Percentiles rank a stretch among this genome's conserved stretches.
Conservation (phyloP, 306 rosid genomes). For the Vicia sativa region DNA sequence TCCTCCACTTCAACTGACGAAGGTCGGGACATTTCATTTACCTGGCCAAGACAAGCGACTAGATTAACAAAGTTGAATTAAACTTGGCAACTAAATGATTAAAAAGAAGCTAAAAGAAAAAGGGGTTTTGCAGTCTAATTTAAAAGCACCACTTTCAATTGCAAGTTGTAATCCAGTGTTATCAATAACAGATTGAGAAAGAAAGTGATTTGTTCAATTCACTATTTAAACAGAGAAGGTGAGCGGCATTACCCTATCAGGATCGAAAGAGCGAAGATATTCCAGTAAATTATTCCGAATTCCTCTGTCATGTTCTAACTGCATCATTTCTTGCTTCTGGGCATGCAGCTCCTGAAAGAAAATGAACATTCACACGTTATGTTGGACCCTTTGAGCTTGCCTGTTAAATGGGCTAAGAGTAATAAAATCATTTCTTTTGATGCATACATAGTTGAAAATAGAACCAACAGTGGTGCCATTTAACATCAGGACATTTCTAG, state of each 20-base stretch:
- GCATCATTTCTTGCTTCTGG: constrained; percentile 63
- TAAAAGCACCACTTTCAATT: constrained; percentile 24
- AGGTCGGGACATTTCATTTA: constrained; percentile 77
- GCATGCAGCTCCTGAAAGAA: constrained; percentile 77
- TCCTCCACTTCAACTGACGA: constrained; percentile 87
- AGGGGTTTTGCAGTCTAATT: neutral
- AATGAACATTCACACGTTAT: constrained; percentile 30
- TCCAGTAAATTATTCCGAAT: constrained; percentile 76
- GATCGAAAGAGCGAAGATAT: constrained; percentile 84
- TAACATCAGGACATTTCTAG: neutral
- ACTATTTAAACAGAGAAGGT: neutral
- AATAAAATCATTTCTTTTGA: constrained; percentile 22
- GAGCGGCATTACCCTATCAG: constrained; percentile 69
- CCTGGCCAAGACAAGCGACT: constrained; percentile 53
- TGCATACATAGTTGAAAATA: constrained; percentile 24
- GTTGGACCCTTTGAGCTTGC: constrained; percentile 25
- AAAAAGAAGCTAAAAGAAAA: constrained; percentile 3
- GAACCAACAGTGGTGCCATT: neutral
- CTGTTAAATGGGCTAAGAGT: constrained; percentile 30
- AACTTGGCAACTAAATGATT: neutral
- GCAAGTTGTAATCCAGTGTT: neutral
- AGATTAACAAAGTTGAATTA: constrained; percentile 19
- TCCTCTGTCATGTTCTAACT: constrained; percentile 63
- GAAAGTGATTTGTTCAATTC: too few relatives aligned
- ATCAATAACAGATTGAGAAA: neutral